Base-by-base conservation (phyloP, 805 yeast genomes). In the Huiozyma sinensis region DNA sequence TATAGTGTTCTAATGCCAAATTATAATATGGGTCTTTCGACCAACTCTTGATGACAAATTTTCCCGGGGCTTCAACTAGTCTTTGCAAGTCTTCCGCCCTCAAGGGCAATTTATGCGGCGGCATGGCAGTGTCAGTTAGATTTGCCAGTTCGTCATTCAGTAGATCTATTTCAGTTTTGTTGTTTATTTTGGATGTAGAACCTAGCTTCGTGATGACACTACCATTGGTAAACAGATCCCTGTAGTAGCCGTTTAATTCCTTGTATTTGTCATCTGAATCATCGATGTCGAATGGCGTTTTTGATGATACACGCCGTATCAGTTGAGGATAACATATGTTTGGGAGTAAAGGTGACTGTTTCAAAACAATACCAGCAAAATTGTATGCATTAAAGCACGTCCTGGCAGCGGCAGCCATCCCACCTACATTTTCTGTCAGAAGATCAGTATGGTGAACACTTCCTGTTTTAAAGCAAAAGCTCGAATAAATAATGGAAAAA, bases 1-100 rank as follows among this genome's bases (percentile, higher is more conserved):
- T 66, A 54, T 75, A 82, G 51, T 84, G 83, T 54, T 92, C 99
- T 5, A 88, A 54, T 1, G 96, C 87, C 11, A 92, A 66, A 56
- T 92, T 92, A 41, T 77, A 53, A 54, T 69, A 78, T 1, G 97
- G 97, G 52, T 83, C 73, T 2, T 65, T 58, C 8, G 82, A 60
- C 24, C 51, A 13, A 43, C 66, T 67, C 28, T 64, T 64, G 0
- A 95, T 77, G 0, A 81, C 58, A 32, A 85, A 69, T 1, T 80
- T 67, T 13, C 79, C 63, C 5, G 86, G 81, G n/a, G 54, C 51
- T 36, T 50, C 50, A 3, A 62, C 59, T 7, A 49, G 41, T 1
- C 51, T 37, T n/a, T 57, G 49, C 4, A 64, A 47, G 31, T 61
- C 53, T 8, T 38, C 17, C 11, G 51, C 44, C 13, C 50, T 44